Base-by-base conservation (phyloP, 768 basidiomycete species). In the Mycena crocata region DNA sequence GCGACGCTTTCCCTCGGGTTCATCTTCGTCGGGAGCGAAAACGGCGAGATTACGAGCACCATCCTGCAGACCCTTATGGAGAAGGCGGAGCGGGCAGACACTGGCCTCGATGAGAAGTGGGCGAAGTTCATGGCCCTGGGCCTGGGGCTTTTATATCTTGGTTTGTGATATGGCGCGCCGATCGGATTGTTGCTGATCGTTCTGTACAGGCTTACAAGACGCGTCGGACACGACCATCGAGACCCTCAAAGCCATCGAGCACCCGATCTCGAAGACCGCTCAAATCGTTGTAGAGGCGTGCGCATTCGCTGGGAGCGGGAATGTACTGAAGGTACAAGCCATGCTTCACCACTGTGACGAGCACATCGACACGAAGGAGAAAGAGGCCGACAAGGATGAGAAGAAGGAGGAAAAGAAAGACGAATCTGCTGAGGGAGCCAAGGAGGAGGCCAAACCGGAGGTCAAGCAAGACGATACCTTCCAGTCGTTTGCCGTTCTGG, bases 281-380 rank as follows among this genome's bases (percentile, higher is more conserved):
- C 93, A 94, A 65, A 91, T 98, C 66, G 83, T 99, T 51, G 95
- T 98, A 15, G 94, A 98, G 71, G 92, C 93, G 35, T 98, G 96
- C 74, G 91, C 96, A 2, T 99, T 92, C 76, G 96, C 96, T 3
- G 98, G 96, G 23, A 96, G 95, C 0, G 95, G 96, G 37, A 96
- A 98, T 74, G 98, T 99, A 1, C 82, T 99, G 48, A 94, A 94
- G 77, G 86, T 99, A 21, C 98, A 99, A 76, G 82, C 86, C 35
- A 92, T 99, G 88, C 86, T 99, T 10, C 95, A 98, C 68, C 87
- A 95, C 67, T 99, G 97, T 74, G 93, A 93, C 59, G 96, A 98
- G 74, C 96, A 98, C 75, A 84, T 96, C 67, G 90, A 90, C 68
- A 78, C 80, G 28, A 85, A 86, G 51, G 80, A 84, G 46, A 82